Evolutionary conservation across 345 rosid species (phyloP).

Genomic region (Leavenworthia alabamica): DNA sequence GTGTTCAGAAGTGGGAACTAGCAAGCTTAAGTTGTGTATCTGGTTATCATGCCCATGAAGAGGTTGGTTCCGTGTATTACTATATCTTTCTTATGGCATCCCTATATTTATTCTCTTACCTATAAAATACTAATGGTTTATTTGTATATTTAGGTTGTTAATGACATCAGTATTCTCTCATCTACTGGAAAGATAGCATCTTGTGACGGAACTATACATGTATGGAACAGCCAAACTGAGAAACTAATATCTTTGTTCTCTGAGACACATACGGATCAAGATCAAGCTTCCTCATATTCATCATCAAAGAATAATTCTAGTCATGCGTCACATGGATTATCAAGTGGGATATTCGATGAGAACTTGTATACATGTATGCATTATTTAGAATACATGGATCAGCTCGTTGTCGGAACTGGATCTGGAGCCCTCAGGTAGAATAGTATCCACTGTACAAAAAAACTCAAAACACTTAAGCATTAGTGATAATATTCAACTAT

Average conservation of each 20-base stretch:
- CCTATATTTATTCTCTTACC: background rate
- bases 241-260: slow-evolving; percentile 61
- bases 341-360: slow-evolving; percentile 77
- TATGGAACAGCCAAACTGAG: slow-evolving; percentile 83
- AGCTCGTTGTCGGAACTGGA: slow-evolving; percentile 76
- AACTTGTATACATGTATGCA: slow-evolving; percentile 86
- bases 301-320: slow-evolving; percentile 41
- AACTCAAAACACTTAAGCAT: background rate
- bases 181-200: slow-evolving; percentile 81
- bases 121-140: slow-evolving; percentile 24
- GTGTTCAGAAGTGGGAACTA: slow-evolving; percentile 89
- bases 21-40: slow-evolving; percentile 65
- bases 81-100: background rate
- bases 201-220: slow-evolving; percentile 92
- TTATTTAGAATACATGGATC: slow-evolving; percentile 52
- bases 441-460: background rate
- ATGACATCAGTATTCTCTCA: slow-evolving; percentile 65
- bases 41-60: slow-evolving; percentile 92
- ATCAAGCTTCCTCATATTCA: slow-evolving; percentile 39
- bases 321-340: slow-evolving; percentile 48
- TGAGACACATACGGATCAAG: slow-evolving; percentile 55
- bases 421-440: slow-evolving; percentile 78
- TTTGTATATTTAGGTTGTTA: slow-evolving; percentile 59
- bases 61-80: slow-evolving; percentile 50
- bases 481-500: background rate